These are phyloP conservation scores for Peltaster fructicola DNA, from an alignment of 2,329 filamentous ascomycete genomes.

Conservation along the genomic window DNA sequence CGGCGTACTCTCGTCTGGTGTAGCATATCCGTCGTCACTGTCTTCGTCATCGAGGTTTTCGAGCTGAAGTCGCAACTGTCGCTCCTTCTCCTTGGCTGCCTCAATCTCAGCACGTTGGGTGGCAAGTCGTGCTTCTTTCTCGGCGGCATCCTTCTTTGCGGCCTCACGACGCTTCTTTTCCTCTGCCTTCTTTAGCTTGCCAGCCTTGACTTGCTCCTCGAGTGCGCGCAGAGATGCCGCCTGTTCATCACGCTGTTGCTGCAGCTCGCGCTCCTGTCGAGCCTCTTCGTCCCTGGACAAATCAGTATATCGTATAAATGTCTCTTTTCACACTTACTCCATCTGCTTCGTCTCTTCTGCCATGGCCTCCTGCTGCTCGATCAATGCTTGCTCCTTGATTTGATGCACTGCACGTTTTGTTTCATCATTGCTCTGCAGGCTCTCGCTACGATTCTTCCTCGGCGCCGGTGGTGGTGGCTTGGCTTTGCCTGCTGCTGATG, in stretches of 20 bases:
- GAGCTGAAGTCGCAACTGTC: conserved; percentile 74
- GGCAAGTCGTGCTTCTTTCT: conserved; percentile 70
- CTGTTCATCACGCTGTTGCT: conserved; percentile 61
- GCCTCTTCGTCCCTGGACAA: conserved; percentile 49
- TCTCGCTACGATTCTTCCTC: conserved; percentile 47
- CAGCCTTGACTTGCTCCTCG: conserved; percentile 82
- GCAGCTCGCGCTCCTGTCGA: conserved; percentile 63
- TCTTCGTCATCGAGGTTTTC: conserved; percentile 61
- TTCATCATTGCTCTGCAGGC: conserved; percentile 38
- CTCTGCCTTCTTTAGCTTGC: conserved; percentile 90
- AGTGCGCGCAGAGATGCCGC: conserved; percentile 71
- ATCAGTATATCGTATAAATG: conserved; percentile 11
- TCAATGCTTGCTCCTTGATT: conserved; percentile 34
- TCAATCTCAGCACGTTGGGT: conserved; percentile 83
- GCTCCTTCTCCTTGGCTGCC: conserved; percentile 72
- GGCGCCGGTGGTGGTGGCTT: conserved; percentile 50
- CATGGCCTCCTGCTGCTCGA: conserved; percentile 59
- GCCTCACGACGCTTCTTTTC: conserved; percentile 88
- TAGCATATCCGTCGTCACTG: conserved; percentile 63
- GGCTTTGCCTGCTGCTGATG: conserved; percentile 28
- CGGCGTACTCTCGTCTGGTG: conserved; percentile 41
- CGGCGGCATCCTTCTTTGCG: conserved; percentile 66
- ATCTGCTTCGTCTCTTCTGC: conserved; percentile 54
- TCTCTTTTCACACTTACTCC: conserved; percentile 50
- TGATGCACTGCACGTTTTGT: conserved; percentile 42